Evolutionary conservation across 805 yeast species (phyloP).

Genomic region (Ogataea chonburiensis): DNA sequence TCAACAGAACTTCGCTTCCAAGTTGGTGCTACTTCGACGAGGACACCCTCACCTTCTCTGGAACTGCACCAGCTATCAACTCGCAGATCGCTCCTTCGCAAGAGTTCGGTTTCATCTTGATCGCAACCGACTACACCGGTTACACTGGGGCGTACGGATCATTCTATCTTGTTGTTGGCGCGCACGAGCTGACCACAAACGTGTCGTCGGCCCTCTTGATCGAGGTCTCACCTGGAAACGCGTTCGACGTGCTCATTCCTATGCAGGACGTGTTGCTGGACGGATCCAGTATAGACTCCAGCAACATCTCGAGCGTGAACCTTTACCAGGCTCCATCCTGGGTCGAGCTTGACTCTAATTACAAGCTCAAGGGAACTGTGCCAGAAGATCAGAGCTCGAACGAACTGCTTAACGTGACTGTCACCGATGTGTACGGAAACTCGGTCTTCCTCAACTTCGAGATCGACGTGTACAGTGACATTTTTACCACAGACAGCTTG

Average conservation of each 20-base stretch:
- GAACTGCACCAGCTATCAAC: constrained; percentile 84
- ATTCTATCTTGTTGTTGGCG: constrained; percentile 81
- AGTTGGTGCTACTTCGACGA: constrained; percentile 80
- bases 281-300: constrained; percentile 43
- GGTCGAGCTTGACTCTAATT: constrained; percentile 42
- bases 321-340: constrained; percentile 59
- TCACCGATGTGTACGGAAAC: constrained; percentile 61
- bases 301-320: constrained; percentile 54
- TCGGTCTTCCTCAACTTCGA: constrained; percentile 56
- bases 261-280: constrained; percentile 64
- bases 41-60: constrained; percentile 64
- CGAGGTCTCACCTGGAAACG: constrained; percentile 65
- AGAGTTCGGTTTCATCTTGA: constrained; percentile 63
- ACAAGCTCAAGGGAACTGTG: constrained; percentile 53
- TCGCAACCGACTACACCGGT: constrained; percentile 78
- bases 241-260: constrained; percentile 59
- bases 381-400: constrained; percentile 46
- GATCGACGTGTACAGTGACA: constrained; percentile 49
- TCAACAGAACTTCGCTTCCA: constrained; percentile 84
- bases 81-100: constrained; percentile 87
- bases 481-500: constrained; percentile 54
- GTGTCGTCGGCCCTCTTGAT: constrained; percentile 53
- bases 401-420: constrained; percentile 48
- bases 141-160: constrained; percentile 66
- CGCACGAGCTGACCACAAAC: constrained; percentile 75